Evolutionary conservation across 78 protist genomes (phyloP), one percentile per base, ranked within the genome.

Genomic region (Dictyostelium intermedium): DNA sequence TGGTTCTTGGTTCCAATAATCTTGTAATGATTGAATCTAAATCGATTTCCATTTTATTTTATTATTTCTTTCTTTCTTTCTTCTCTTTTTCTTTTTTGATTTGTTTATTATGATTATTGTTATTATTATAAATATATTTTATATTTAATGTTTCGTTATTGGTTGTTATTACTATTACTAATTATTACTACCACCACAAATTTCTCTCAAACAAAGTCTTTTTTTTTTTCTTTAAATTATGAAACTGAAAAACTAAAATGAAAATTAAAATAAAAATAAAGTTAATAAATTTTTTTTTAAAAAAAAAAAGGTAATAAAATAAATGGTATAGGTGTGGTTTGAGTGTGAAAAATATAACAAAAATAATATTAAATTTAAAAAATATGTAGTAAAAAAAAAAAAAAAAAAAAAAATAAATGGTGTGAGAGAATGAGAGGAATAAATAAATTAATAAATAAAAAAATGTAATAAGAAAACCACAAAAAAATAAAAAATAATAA

Each of bases 1-100:
- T 20, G 23, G 99, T 98, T 30, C 98, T 93, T 25, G 98, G 99
- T 82, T 96, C 99, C 25, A 98, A 78, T 23, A 98, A 94, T 35
- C 98, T 92, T 20, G 94, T 96, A 20, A 98, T 97, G 61, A 98
- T 86, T 86, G 89, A 82, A 86, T 97, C 98, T 16, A 98, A 63
- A 84, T 97, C 97, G 2, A 96, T 50, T 37, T 98, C 98, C 85
- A 87, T 85, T 45, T 50, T 82, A 34, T 35, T 37, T 34, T 14
- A 1, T 77, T 34, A 13, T 39, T 78, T 60, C 18, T 35, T 72
- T 45, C 27, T 70, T 35, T 20, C 20, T 80, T 43, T 30, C 25
- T 43, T 66, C 39, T 30, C 7, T 27, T 74, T 74, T n/a, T 84
- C 8, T 76, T 84, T 25, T 76, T 20, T 20, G 16, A 16, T 34